Evolutionary conservation across 768 basidiomycete species (phyloP).

Genomic region (Auricularia heimuer): DNA sequence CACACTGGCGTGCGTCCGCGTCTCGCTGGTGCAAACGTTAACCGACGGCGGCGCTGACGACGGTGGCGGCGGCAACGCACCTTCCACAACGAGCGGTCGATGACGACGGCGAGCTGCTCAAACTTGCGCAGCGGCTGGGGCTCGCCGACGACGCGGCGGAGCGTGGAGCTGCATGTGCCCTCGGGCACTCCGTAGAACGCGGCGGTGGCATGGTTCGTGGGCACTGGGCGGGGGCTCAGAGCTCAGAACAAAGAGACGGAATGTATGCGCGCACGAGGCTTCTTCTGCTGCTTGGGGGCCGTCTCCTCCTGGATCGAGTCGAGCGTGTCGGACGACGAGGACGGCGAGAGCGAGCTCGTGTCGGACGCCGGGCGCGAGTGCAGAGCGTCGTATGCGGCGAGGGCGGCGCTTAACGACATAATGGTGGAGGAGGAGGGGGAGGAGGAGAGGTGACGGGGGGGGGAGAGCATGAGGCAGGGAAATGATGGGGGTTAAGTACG

Average conservation of each 20-base stretch:
- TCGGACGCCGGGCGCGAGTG: neutral
- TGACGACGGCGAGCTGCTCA: neutral
- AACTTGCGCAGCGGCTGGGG: neutral
- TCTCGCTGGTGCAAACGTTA: conserved; percentile 39
- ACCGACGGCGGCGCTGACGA: neutral
- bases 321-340: neutral
- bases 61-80: neutral
- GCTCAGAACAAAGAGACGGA: neutral
- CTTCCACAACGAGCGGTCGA: neutral
- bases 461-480: neutral
- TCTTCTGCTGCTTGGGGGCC: neutral
- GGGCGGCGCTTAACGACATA: neutral
- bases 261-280: neutral
- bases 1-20: conserved; percentile 49
- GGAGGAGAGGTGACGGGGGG: neutral
- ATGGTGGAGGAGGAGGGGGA: neutral
- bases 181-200: neutral
- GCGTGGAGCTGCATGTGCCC: neutral
- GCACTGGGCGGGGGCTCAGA: neutral
- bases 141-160: neutral
- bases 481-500: neutral
- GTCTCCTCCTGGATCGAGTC: neutral
- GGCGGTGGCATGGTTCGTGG: neutral
- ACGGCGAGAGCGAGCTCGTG: neutral
- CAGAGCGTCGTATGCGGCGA: neutral